These are phyloP conservation scores for Tulasnella sp. DNA, from an alignment of 768 basidiomycete species.

Conservation along the genomic window DNA sequence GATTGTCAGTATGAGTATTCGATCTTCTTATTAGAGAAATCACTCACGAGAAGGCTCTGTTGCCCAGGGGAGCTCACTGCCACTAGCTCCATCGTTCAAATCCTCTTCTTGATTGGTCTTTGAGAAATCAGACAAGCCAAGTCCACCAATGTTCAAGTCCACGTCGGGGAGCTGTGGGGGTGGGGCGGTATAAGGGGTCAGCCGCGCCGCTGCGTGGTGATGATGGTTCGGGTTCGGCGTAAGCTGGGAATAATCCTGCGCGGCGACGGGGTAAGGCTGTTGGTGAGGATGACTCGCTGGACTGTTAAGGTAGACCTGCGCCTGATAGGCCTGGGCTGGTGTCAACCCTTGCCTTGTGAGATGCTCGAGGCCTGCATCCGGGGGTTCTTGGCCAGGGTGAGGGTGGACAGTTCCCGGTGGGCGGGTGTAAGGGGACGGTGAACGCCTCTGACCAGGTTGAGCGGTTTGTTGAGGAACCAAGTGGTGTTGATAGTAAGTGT, in stretches of 20 bases:
- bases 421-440: neutral
- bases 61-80: constrained; percentile 6
- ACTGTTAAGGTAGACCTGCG: constrained; percentile 42
- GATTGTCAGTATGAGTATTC: neutral
- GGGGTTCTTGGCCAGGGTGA: constrained; percentile 1
- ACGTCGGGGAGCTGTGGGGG: constrained; percentile 14
- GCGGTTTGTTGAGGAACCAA: neutral
- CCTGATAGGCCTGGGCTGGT: constrained; percentile 74
- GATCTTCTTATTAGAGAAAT: neutral
- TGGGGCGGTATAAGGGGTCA: neutral
- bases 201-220: neutral
- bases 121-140: constrained; percentile 13
- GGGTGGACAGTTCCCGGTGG: neutral
- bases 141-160: constrained; percentile 1
- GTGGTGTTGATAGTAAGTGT: neutral
- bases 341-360: constrained; percentile 42
- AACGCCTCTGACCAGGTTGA: neutral
- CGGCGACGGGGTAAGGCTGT: constrained; percentile 17
- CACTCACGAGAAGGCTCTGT: constrained; percentile 6
- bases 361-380: constrained; percentile 10
- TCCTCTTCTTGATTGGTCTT: neutral
- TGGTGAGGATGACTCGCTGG: constrained; percentile 29
- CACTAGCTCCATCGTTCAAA: neutral
- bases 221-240: constrained; percentile 6
- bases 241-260: constrained; percentile 5